Conservation (phyloP, 75 land plant species). For the Sequoia sempervirens region DNA sequence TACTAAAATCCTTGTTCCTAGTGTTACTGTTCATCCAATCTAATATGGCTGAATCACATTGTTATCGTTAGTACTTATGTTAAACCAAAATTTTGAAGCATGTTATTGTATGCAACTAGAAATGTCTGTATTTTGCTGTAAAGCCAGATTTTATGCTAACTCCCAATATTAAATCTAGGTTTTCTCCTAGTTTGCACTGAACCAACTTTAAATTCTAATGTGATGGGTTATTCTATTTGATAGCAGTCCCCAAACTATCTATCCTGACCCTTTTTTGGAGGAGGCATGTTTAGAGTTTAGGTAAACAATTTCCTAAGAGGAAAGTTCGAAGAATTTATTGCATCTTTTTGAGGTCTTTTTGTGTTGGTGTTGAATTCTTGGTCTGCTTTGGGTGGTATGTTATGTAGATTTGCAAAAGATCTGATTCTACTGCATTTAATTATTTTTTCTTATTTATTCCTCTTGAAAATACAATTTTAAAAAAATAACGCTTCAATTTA, state of each 20-base stretch:
- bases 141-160: not conserved
- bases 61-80: not conserved
- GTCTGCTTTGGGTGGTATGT: conserved; percentile 60
- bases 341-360: not conserved
- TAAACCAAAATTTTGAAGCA: not conserved
- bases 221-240: not conserved
- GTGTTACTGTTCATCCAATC: not conserved
- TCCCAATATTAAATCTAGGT: not conserved
- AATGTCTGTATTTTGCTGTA: not conserved
- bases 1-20: not conserved
- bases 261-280: conserved; percentile 87
- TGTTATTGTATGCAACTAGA: not conserved
- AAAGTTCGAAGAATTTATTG: conserved; percentile 9
- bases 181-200: not conserved
- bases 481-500: too few species aligned
- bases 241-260: conserved; percentile 84
- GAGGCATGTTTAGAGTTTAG: conserved; percentile 21
- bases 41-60: not conserved
- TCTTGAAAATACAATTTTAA: too few species aligned
- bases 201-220: not conserved
- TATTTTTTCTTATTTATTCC: too few species aligned
- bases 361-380: not conserved
- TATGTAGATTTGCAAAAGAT: conserved; percentile 44
- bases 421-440: too few species aligned
- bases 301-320: conserved; percentile 35